Base-by-base conservation (phyloP, 495 filamentous ascomycete genomes). In the Lophiotrema nucula region DNA sequence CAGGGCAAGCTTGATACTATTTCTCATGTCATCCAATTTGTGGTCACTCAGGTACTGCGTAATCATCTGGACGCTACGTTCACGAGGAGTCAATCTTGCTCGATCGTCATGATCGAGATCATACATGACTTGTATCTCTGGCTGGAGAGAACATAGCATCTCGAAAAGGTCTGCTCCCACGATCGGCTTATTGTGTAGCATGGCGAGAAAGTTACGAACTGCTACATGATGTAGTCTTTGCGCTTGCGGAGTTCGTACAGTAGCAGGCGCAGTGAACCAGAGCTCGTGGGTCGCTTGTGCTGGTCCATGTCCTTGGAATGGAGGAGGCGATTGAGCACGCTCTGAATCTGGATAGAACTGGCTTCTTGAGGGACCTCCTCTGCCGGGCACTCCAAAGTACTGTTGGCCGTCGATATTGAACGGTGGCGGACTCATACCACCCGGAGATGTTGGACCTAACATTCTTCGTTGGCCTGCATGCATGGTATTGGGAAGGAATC, bases 1-100 rank as follows among this genome's bases (percentile, higher is more conserved):
- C 2, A 84, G 78, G 1, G 86, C 86, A 0, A 74, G 73, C 33
- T 81, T 77, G 1, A 84, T 72, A 54, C 85, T 83, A 55, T 83
- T 82, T 12, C 84, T 76, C 13, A 87, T 77, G 63, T 89, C 85
- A 62, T 88, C 84, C 13, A 88, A 44, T 16, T 54, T 57, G 23
- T 57, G 53, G 11, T 48, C 18, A 25, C 18, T 52, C 15, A 68
- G 51, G 33, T 67, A 68, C 11, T 62, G 23, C 21, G 55, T 62
- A 13, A 69, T 62, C 41, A 64, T 63, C 25, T 66, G 65, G 12
- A 65, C 56, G 43, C 52, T 63, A 15, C 58, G 50, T 37, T 62
- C 60, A 3, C 56, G 44, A 23, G 58, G 37, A 23, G 56, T 58
- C 28, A 55, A 37, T 15, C 48, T 54, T 1, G 52, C 42, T 23